These are phyloP conservation scores for Aspergillus udagawae DNA, from an alignment of 2,329 filamentous ascomycete species.

Conservation along the genomic window DNA sequence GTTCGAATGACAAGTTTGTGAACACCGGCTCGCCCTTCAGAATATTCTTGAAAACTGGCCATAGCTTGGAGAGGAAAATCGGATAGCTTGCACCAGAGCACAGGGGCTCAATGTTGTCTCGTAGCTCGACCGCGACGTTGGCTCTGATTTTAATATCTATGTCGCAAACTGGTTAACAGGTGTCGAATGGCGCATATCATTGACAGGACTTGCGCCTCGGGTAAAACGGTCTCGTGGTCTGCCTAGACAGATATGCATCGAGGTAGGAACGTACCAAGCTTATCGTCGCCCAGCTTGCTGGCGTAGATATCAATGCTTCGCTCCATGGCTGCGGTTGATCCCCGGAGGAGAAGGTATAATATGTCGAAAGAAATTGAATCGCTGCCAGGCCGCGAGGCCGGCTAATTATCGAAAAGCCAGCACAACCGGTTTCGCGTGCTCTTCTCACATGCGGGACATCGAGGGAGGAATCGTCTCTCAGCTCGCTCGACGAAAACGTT, in stretches of 20 bases:
- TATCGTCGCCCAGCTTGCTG: slow-evolving; percentile 46
- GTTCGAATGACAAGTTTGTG: slow-evolving; percentile 82
- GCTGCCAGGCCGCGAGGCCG: slow-evolving; percentile 39
- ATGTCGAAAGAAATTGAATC: slow-evolving; percentile 17
- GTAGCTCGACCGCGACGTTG: slow-evolving; percentile 77
- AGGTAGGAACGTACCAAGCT: slow-evolving; percentile 39
- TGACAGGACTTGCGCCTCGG: neutral
- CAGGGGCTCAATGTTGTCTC: slow-evolving; percentile 80
- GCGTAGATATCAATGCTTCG: slow-evolving; percentile 49
- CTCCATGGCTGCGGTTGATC: slow-evolving; percentile 34
- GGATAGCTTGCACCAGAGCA: slow-evolving; percentile 77
- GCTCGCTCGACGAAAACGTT: slow-evolving; percentile 22
- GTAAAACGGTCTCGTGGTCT: neutral
- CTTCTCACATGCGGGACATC: slow-evolving; percentile 29
- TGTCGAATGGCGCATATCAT: slow-evolving; percentile 2
- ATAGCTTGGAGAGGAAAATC: slow-evolving; percentile 77
- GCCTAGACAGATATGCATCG: neutral
- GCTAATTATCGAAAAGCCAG: slow-evolving; percentile 26
- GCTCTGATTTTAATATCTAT: slow-evolving; percentile 77
- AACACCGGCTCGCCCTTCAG: slow-evolving; percentile 85
- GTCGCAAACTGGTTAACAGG: slow-evolving; percentile 2
- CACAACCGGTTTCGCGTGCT: slow-evolving; percentile 18
- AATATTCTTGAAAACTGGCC: slow-evolving; percentile 84
- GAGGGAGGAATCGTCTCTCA: slow-evolving; percentile 15
- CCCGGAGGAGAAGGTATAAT: slow-evolving; percentile 19